Percentiles rank a stretch among this genome's conserved stretches.
Evolutionary conservation across 2,329 filamentous ascomycete genomes (phyloP).

Genomic region (Diplodia mutila): DNA sequence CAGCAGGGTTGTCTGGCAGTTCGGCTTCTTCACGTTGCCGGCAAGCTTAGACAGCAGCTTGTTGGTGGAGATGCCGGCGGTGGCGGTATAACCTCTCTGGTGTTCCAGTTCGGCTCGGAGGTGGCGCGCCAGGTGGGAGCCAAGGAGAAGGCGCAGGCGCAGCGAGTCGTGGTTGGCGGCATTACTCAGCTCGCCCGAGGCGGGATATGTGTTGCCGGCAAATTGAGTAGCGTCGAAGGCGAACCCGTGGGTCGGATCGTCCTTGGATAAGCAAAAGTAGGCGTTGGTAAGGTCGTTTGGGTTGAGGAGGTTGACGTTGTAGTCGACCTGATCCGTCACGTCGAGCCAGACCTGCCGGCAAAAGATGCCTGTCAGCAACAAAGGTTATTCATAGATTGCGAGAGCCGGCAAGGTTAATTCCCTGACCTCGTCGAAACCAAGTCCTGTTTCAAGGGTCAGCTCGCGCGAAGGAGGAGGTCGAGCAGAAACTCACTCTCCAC

Average conservation of each 20-base stretch:
- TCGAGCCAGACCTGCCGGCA: constrained; percentile 66
- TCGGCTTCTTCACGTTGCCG: constrained; percentile 83
- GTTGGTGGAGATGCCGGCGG: constrained; percentile 84
- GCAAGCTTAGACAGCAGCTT: constrained; percentile 86
- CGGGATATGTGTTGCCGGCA: constrained; percentile 66
- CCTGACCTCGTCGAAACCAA: constrained; percentile 88
- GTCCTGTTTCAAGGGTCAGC: constrained; percentile 39
- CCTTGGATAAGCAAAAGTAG: constrained; percentile 76
- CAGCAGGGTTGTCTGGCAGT: constrained; percentile 81
- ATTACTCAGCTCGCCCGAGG: constrained; percentile 12
- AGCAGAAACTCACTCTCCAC: constrained; percentile 60
- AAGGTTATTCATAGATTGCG: constrained; percentile 12
- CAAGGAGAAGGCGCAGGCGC: constrained; percentile 69
- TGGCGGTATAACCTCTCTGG: constrained; percentile 81
- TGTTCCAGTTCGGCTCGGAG: constrained; percentile 73
- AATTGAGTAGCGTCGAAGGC: constrained; percentile 71
- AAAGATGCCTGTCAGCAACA: neutral
- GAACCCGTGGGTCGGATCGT: constrained; percentile 81
- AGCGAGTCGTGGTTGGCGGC: constrained; percentile 41
- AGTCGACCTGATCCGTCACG: constrained; percentile 82
- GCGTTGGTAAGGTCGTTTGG: constrained; percentile 64
- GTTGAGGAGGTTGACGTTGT: constrained; percentile 77
- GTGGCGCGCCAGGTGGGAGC: constrained; percentile 78
- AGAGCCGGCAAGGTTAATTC: neutral
- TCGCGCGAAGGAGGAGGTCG: neutral